Evolutionary conservation across 495 filamentous ascomycete genomes (phyloP).

Genomic region (Neurospora tetrasperma): DNA sequence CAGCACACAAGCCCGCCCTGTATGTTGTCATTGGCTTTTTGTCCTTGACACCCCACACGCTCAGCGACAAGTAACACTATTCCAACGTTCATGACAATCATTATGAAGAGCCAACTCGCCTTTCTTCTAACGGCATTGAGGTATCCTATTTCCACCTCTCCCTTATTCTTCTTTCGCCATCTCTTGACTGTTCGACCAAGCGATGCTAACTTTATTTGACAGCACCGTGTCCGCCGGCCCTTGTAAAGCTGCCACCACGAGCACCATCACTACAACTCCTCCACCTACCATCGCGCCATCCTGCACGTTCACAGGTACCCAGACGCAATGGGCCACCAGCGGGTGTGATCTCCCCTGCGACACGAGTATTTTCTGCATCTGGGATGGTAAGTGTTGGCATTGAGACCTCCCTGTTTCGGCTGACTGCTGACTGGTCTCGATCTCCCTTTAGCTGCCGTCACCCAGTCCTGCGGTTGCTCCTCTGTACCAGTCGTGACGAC

Average conservation of each 20-base stretch:
- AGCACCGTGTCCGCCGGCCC: neutral
- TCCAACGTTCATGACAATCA: neutral
- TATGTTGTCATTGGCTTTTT: neutral
- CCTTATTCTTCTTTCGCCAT: no score
- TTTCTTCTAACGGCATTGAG: neutral
- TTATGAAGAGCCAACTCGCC: neutral
- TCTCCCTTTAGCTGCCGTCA: neutral
- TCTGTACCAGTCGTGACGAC: conserved; percentile 6
- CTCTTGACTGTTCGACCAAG: neutral
- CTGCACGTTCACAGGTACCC: conserved; percentile 8
- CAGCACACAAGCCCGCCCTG: neutral
- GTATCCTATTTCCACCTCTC: no score
- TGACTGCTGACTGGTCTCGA: neutral
- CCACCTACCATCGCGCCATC: neutral
- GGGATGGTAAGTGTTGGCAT: conserved; percentile 3
- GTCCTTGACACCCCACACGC: neutral
- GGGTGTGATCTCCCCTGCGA: conserved; percentile 7
- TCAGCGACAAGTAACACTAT: neutral
- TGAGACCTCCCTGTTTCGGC: neutral
- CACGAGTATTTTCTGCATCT: neutral
- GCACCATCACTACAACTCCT: neutral
- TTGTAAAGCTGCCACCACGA: neutral
- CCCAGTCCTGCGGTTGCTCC: conserved; percentile 16
- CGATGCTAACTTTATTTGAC: neutral
- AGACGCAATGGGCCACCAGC: conserved; percentile 2